Conservation (phyloP, 768 basidiomycete species). For the Hypholoma sublateritium region DNA sequence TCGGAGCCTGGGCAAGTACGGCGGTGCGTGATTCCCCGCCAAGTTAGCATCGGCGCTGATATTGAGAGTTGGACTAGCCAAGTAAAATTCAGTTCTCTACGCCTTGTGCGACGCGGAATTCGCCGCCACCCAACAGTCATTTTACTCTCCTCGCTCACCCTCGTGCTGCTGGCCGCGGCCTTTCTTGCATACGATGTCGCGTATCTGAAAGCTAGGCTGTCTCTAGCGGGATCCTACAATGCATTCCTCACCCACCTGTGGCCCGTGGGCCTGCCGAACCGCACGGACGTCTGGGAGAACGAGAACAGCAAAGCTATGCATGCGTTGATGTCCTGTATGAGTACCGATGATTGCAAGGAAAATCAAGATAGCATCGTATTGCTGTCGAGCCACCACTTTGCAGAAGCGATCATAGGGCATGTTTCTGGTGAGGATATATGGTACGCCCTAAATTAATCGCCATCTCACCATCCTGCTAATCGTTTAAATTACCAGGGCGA, state of each 20-base stretch:
- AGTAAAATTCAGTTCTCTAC: not conserved
- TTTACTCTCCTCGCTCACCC: not conserved
- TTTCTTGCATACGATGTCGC: slow-evolving; percentile 1
- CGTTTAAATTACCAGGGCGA: not conserved
- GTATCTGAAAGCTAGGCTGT: not conserved
- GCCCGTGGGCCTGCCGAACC: slow-evolving; percentile 7
- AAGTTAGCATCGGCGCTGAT: not conserved
- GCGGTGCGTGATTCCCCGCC: not conserved
- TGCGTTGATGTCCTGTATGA: not conserved
- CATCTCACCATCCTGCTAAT: not conserved
- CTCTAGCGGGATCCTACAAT: not conserved
- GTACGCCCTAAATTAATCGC: not conserved
- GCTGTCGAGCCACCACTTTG: slow-evolving; percentile 3
- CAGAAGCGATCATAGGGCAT: slow-evolving; percentile 1
- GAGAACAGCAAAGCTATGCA: slow-evolving; percentile 7
- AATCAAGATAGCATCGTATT: slow-evolving; percentile 3
- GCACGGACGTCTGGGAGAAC: slow-evolving; percentile 6
- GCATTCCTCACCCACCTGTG: not conserved
- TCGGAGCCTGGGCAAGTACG: not conserved
- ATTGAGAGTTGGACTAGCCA: not conserved
- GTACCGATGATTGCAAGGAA: not conserved
- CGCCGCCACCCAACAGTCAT: not conserved
- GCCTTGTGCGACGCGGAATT: not conserved
- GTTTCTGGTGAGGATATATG: slow-evolving; percentile 7
- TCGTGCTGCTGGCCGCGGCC: not conserved